A percentile compares a stretch with the other conserved stretches of the same genome.
Conservation (phyloP, 257 asterid species). For the Nicotiana paniculata region DNA sequence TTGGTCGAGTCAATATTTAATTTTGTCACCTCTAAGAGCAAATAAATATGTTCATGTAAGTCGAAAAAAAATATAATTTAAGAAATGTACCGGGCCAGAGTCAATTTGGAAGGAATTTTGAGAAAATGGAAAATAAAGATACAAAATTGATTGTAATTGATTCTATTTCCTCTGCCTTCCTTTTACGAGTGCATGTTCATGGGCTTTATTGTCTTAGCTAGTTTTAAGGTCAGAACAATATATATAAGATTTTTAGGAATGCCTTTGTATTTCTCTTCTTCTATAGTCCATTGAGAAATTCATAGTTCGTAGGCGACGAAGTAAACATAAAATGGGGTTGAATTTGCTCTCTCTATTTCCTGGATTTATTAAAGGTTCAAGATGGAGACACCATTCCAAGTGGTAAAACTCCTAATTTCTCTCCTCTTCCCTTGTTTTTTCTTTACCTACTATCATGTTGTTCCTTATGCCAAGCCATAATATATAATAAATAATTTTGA, state of each 20-base stretch:
- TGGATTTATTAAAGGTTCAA: slow-evolving; percentile 14
- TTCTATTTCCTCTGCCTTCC: background rate
- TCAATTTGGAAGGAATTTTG: background rate
- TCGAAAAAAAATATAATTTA: background rate
- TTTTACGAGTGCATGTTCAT: background rate
- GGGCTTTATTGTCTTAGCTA: background rate
- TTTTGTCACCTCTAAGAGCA: background rate
- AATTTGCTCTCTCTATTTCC: background rate
- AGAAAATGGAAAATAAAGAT: background rate
- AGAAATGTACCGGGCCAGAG: background rate
- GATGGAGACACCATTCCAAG: slow-evolving; percentile 24
- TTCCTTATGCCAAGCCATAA: too few relatives aligned
- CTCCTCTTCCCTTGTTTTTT: background rate
- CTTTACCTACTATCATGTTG: background rate
- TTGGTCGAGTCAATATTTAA: too few relatives aligned
- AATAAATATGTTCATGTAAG: background rate
- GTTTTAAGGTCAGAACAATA: background rate
- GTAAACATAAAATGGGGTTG: slow-evolving; percentile 2
- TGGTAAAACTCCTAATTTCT: slow-evolving; percentile 13
- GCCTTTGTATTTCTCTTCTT: background rate
- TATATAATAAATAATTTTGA: background rate
- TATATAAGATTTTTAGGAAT: background rate
- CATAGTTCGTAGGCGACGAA: background rate
- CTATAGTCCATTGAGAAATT: background rate
- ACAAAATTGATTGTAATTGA: background rate